A percentile compares a stretch with the other conserved stretches of the same genome.
Conservation (phyloP, 768 basidiomycete genomes). For the Coprinopsis cinerea region DNA sequence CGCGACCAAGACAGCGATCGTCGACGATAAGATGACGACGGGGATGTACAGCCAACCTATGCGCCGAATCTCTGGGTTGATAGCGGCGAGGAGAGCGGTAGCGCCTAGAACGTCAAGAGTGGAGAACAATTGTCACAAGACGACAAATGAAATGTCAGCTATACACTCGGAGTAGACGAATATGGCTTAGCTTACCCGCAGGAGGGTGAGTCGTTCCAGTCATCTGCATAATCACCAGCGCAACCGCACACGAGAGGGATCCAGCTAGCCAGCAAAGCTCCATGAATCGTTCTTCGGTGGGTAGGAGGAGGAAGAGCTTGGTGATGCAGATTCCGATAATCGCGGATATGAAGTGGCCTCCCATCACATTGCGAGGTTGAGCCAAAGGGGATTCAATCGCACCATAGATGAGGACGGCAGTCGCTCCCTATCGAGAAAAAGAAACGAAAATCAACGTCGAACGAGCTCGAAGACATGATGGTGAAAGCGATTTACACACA, state of each 20-base stretch:
- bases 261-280: conserved; percentile 46
- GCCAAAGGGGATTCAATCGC: conserved; percentile 46
- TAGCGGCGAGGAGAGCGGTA: conserved; percentile 45
- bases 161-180: background rate
- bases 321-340: conserved; percentile 44
- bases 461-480: background rate
- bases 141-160: background rate
- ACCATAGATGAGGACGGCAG: conserved; percentile 50
- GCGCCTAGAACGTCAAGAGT: conserved; percentile 28
- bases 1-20: conserved; percentile 38
- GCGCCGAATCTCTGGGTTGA: conserved; percentile 34
- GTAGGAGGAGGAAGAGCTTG: conserved; percentile 43
- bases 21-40: conserved; percentile 42
- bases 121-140: background rate
- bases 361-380: conserved; percentile 45
- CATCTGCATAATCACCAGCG: conserved; percentile 46
- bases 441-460: background rate
- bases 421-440: conserved; percentile 38
- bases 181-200: conserved; percentile 28
- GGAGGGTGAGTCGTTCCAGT: conserved; percentile 50
- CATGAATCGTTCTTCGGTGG: conserved; percentile 34
- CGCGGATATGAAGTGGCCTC: conserved; percentile 47
- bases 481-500: conserved; percentile 33
- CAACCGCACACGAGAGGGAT: conserved; percentile 35
- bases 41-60: conserved; percentile 51